Conservation (phyloP, 495 filamentous ascomycete genomes). For the Aspergillus sparsus region DNA sequence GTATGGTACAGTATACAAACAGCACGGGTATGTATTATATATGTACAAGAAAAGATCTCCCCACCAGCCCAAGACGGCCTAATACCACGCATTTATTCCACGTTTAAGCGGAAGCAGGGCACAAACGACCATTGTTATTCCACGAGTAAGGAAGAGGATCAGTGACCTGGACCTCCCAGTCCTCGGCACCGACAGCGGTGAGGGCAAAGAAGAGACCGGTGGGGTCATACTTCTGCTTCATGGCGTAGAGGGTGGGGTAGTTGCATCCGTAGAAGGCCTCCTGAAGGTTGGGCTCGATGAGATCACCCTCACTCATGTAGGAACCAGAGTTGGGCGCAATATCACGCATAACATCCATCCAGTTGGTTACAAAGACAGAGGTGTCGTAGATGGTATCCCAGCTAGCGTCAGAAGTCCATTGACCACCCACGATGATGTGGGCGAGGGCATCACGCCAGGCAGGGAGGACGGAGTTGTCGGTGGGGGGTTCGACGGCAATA, state of each 20-base stretch:
- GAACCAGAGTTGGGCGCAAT: constrained; percentile 38
- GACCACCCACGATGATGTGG: constrained; percentile 50
- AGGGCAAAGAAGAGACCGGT: constrained; percentile 55
- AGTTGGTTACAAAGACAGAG: constrained; percentile 20
- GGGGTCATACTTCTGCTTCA: constrained; percentile 61
- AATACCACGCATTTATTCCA: background rate
- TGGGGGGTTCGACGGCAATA: constrained; percentile 38
- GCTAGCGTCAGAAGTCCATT: constrained; percentile 25
- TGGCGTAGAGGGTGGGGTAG: constrained; percentile 49
- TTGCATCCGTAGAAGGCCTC: constrained; percentile 60
- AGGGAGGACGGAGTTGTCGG: constrained; percentile 51
- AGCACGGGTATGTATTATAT: too few species aligned
- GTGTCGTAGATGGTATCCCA: constrained; percentile 13
- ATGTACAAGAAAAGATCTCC: too few species aligned
- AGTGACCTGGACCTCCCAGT: constrained; percentile 42
- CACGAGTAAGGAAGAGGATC: constrained; percentile 32
- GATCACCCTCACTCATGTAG: constrained; percentile 51
- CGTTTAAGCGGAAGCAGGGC: constrained; percentile 17
- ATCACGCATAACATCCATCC: constrained; percentile 52
- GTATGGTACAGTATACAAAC: too few species aligned
- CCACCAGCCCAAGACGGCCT: too few species aligned
- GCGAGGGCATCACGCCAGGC: constrained; percentile 56
- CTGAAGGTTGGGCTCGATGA: constrained; percentile 63
- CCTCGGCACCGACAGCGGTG: constrained; percentile 56
- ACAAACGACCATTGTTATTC: constrained; percentile 41